phyloP scores from a whole-genome alignment of 768 basidiomycete genomes.

The Tulasnella sp. region DNA sequence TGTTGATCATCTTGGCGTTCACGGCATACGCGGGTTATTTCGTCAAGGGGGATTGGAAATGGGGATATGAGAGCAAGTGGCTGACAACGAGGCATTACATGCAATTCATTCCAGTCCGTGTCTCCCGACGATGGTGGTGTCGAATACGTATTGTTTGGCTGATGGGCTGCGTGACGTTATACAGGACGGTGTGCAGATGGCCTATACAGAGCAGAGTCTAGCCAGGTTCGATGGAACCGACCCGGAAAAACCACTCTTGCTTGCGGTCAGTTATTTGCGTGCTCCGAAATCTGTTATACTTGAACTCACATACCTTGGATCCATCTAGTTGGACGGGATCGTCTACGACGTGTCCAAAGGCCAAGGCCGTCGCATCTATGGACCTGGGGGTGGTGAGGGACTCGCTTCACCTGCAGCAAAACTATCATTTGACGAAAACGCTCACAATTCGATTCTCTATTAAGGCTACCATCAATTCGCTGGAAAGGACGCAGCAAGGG shows the following conservation, averaged over 20 bases:
- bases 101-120: conserved; percentile 49
- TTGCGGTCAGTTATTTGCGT: conserved; percentile 49
- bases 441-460: too few species aligned
- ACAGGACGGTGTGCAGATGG: conserved; percentile 37
- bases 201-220: conserved; percentile 62
- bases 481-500: conserved; percentile 80
- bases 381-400: conserved; percentile 52
- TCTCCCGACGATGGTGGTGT: too few species aligned
- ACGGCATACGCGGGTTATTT: conserved; percentile 62
- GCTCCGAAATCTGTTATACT: conserved; percentile 8
- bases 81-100: conserved; percentile 33
- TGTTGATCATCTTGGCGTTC: conserved; percentile 44
- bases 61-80: conserved; percentile 70
- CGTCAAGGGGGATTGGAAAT: conserved; percentile 74
- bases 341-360: conserved; percentile 86
- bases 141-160: conserved; percentile 18
- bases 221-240: conserved; percentile 60
- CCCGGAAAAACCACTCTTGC: conserved; percentile 57
- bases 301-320: conserved; percentile 15
- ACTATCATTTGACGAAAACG: too few species aligned
- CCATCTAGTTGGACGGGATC: conserved; percentile 68
- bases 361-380: conserved; percentile 60
- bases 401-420: not conserved
- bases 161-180: conserved; percentile 12
- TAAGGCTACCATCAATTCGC: conserved; percentile 34